Evolutionary conservation across 192 early-diverging fungal genomes (phyloP), one percentile per base, ranked within the genome.

Genomic region (Linnemannia elongata): DNA sequence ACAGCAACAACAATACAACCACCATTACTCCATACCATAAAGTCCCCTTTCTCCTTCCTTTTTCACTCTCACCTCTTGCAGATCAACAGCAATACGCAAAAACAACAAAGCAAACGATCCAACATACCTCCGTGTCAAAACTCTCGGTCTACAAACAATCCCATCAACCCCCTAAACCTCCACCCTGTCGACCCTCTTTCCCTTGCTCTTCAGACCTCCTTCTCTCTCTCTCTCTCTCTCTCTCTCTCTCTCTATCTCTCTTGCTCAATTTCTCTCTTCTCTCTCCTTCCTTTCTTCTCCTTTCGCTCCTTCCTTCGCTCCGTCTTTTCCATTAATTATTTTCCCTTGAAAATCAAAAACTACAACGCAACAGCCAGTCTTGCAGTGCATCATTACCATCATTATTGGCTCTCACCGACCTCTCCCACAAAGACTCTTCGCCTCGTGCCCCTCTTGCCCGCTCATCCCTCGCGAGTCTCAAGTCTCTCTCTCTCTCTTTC

Each of bases 271-370:
- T 52, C 44, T n/a, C 30, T 70, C 70, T 36, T 27, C 27, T 55
- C 24, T 45, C 45, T 4, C 68, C 18, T 45, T 78, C 8, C 12
- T 4, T 57, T 12, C 42, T 20, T 41, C n/a, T 38, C 17, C 20
- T 3, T 49, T 45, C 47, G 30, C 73, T 54, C 49, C 30, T 77
- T 44, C 22, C n/a, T 77, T 68, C 38, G 27, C 60, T 68, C 75
- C 42, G 49, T 30, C 39, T 77, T 39, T 33, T 44, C 18, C 75
- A 0, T 52, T 44, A 33, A 42, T 42, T 38, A 36, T 41, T 45
- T 24, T 39, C 45, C 33, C 55, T 39, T 44, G 36, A 38, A 38
- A 60, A 76, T 12, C 75, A 63, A 17, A 35, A 24, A 13, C 60
- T 15, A 36, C 44, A 13, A 45, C 10, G 8, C 44, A 45, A 45